Evolutionary conservation across 2,329 filamentous ascomycete genomes (phyloP).

Genomic region (Mycogone perniciosa): DNA sequence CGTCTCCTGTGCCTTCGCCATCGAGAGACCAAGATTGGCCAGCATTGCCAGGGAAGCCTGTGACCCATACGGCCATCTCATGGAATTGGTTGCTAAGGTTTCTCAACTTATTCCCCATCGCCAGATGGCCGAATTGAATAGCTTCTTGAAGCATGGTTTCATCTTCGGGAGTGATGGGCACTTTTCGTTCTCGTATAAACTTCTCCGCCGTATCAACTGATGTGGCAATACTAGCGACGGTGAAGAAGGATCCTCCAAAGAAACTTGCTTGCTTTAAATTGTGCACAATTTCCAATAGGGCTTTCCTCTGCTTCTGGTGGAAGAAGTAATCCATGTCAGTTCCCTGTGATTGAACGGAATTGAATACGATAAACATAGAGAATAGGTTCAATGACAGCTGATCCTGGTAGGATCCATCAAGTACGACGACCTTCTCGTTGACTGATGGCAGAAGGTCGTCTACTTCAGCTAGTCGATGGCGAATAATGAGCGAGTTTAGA

Average conservation of each 20-base stretch:
- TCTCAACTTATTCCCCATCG: slow-evolving; percentile 57
- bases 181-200: slow-evolving; percentile 59
- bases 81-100: slow-evolving; percentile 61
- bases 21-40: slow-evolving; percentile 64
- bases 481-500: slow-evolving; percentile 73
- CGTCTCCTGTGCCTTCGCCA: slow-evolving; percentile 38
- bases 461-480: slow-evolving; percentile 70
- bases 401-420: slow-evolving; percentile 81
- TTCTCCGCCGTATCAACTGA: slow-evolving; percentile 59
- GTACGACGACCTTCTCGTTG: slow-evolving; percentile 61
- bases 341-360: slow-evolving; percentile 81
- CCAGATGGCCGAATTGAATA: slow-evolving; percentile 56
- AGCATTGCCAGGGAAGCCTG: slow-evolving; percentile 57
- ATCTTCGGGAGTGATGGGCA: slow-evolving; percentile 57
- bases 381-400: slow-evolving; percentile 79
- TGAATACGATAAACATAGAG: slow-evolving; percentile 74
- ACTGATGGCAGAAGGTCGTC: slow-evolving; percentile 63
- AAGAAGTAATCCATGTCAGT: slow-evolving; percentile 85
- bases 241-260: slow-evolving; percentile 74
- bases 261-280: slow-evolving; percentile 82
- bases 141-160: slow-evolving; percentile 54
- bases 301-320: slow-evolving; percentile 63
- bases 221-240: slow-evolving; percentile 52
- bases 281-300: slow-evolving; percentile 60
- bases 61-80: slow-evolving; percentile 70